These are phyloP conservation scores for Nemania bipapillata DNA, from an alignment of 2,329 filamentous ascomycete genomes.

Conservation along the genomic window DNA sequence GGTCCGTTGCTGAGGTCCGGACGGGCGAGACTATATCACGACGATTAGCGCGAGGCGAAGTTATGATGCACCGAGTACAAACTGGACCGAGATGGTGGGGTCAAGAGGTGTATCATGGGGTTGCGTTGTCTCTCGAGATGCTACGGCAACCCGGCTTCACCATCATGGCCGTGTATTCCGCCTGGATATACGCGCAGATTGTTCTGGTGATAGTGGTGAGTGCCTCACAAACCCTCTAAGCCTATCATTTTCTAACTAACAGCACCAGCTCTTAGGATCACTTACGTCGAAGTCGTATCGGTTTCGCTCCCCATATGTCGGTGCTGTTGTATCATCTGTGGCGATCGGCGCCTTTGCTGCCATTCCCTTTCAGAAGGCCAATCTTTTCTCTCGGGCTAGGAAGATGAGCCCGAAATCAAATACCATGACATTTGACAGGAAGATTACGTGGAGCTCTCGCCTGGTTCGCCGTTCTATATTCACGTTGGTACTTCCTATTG, in stretches of 20 bases:
- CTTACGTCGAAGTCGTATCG: constrained; percentile 75
- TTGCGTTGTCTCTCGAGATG: constrained; percentile 75
- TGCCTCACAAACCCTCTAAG: neutral
- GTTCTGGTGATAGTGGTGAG: constrained; percentile 73
- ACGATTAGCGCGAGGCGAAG: constrained; percentile 75
- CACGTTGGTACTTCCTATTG: constrained; percentile 72
- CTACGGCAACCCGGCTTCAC: constrained; percentile 77
- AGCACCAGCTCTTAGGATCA: constrained; percentile 69
- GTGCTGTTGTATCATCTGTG: constrained; percentile 72
- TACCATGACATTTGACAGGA: constrained; percentile 72
- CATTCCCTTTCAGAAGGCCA: constrained; percentile 78
- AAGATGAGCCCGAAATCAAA: constrained; percentile 69
- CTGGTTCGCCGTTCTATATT: constrained; percentile 75
- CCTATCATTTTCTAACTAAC: constrained; percentile 23
- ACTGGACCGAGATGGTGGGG: constrained; percentile 81
- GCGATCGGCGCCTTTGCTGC: constrained; percentile 75
- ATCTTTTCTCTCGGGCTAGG: constrained; percentile 72
- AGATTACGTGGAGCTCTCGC: constrained; percentile 76
- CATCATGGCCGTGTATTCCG: constrained; percentile 76
- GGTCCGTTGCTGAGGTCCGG: constrained; percentile 73
- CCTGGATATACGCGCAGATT: constrained; percentile 82
- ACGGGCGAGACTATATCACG: constrained; percentile 63
- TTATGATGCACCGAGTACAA: constrained; percentile 78
- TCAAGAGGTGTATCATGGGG: constrained; percentile 77
- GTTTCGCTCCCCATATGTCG: constrained; percentile 72